Conservation (phyloP, 225 moss, liverwort and hornwort genomes). For the Rhytidiadelphus loreus region DNA sequence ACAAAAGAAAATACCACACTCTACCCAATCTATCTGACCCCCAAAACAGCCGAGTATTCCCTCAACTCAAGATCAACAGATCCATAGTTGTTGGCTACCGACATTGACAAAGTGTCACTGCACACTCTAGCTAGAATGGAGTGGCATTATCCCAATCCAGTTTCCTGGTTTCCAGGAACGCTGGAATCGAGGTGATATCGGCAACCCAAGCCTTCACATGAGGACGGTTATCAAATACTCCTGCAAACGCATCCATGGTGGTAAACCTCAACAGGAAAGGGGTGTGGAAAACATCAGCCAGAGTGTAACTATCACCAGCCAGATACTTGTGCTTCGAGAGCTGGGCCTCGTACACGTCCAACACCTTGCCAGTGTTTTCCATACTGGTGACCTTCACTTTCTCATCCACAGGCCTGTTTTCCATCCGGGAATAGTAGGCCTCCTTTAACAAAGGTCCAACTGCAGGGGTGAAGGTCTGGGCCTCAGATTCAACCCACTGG, state of each 20-base stretch:
- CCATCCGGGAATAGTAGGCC: not conserved
- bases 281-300: conserved; percentile 45
- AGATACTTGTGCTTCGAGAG: conserved; percentile 50
- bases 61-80: not conserved
- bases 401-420: conserved; percentile 23
- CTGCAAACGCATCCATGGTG: not conserved
- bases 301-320: conserved; percentile 45
- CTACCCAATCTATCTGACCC: too few species aligned
- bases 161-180: not conserved
- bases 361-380: conserved; percentile 14
- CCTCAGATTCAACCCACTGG: conserved; percentile 63
- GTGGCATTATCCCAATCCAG: not conserved
- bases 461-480: conserved; percentile 14
- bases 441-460: conserved; percentile 9
- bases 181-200: conserved; percentile 1
- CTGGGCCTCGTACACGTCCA: conserved; percentile 54
- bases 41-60: too few species aligned
- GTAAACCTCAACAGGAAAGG: not conserved
- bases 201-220: conserved; percentile 14
- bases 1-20: too few species aligned
- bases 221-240: not conserved
- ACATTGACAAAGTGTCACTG: too few species aligned
- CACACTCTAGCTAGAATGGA: not conserved
- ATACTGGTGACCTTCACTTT: not conserved
- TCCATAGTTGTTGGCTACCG: not conserved